phyloP scores from a whole-genome alignment of 2,329 filamentous ascomycete genomes.

The Verticillium alfalfae region DNA sequence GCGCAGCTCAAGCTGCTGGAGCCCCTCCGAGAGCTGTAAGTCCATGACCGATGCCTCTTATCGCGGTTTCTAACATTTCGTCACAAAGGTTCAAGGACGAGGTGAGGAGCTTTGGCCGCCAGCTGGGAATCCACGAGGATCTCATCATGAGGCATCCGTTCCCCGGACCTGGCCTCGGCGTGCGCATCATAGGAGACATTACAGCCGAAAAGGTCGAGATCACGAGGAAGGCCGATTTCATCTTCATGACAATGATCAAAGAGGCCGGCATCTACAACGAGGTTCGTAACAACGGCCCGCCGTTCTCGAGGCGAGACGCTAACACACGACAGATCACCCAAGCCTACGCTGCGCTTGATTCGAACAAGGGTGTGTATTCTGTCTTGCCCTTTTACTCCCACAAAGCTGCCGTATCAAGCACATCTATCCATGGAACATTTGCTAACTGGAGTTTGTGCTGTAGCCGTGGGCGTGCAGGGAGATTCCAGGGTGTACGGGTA shows the following conservation, averaged over 20 bases:
- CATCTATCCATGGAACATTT: background rate
- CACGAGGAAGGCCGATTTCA: slow-evolving; percentile 69
- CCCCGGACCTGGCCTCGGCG: slow-evolving; percentile 64
- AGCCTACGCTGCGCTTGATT: slow-evolving; percentile 40
- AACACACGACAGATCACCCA: slow-evolving; percentile 30
- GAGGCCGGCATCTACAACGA: slow-evolving; percentile 68
- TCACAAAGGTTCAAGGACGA: slow-evolving; percentile 12
- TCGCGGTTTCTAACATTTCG: background rate
- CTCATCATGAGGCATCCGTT: slow-evolving; percentile 75
- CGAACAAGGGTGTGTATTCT: slow-evolving; percentile 24
- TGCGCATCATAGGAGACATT: slow-evolving; percentile 79
- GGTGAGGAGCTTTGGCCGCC: slow-evolving; percentile 21
- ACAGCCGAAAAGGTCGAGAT: slow-evolving; percentile 75
- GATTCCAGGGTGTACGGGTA: slow-evolving; percentile 23
- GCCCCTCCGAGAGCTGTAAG: slow-evolving; percentile 11
- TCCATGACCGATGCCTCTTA: slow-evolving; percentile 17
- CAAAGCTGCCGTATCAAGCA: background rate
- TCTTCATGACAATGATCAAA: slow-evolving; percentile 72
- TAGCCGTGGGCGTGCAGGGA: slow-evolving; percentile 29
- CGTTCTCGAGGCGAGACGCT: background rate
- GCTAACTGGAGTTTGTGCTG: background rate
- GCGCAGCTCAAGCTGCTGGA: slow-evolving; percentile 10
- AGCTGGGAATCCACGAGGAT: slow-evolving; percentile 24
- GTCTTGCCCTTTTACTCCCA: background rate
- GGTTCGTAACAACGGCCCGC: slow-evolving; percentile 12